A percentile compares a stretch with the other conserved stretches of the same genome.
Evolutionary conservation across 345 rosid genomes (phyloP).

Genomic region (Eucalyptus brandiana): DNA sequence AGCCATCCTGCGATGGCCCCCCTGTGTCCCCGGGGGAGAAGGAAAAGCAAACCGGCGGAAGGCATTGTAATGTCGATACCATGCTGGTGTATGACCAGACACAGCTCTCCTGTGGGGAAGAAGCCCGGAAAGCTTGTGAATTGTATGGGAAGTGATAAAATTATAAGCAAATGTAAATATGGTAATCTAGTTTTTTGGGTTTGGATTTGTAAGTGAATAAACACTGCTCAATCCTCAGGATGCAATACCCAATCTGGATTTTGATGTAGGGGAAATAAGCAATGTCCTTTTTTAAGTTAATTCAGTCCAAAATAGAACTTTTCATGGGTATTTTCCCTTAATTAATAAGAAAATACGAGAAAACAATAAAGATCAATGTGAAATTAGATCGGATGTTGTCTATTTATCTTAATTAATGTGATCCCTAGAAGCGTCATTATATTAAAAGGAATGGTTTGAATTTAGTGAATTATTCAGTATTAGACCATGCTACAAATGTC

Average conservation of each 20-base stretch:
- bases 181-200: not conserved
- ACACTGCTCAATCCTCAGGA: not conserved
- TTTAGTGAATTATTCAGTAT: not conserved
- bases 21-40: not conserved
- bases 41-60: not conserved
- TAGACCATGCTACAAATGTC: not conserved
- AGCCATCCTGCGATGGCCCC: slow-evolving; percentile 8
- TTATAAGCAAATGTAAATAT: not conserved
- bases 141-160: slow-evolving; percentile 7
- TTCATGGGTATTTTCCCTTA: not conserved
- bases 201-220: not conserved
- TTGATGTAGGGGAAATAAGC: not conserved
- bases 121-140: slow-evolving; percentile 2
- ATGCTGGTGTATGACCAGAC: slow-evolving; percentile 9
- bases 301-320: not conserved
- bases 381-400: not conserved
- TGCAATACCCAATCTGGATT: not conserved
- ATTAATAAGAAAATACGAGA: not conserved
- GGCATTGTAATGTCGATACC: slow-evolving; percentile 5
- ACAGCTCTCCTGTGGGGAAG: slow-evolving; percentile 24
- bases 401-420: not conserved
- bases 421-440: not conserved
- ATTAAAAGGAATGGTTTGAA: not conserved
- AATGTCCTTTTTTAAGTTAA: not conserved
- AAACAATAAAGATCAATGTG: not conserved